phyloP scores from a whole-genome alignment of 768 basidiomycete species.

The Amanita phalloides region DNA sequence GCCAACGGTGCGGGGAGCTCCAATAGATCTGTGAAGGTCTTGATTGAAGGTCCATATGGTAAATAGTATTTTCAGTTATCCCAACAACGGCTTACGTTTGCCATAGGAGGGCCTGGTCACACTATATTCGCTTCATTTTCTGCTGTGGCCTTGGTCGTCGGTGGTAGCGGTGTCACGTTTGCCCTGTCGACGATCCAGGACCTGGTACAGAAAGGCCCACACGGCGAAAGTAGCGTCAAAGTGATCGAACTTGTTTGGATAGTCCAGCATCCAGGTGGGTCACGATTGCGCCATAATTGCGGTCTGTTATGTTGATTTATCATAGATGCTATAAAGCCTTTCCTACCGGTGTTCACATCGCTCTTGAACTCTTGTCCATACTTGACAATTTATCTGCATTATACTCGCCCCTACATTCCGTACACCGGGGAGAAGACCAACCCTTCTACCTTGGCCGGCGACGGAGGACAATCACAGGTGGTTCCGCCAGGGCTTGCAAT shows the following conservation, averaged over 20 bases:
- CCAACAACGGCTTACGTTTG: background rate
- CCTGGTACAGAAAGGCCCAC: slow-evolving; percentile 25
- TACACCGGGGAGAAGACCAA: background rate
- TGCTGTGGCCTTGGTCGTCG: slow-evolving; percentile 39
- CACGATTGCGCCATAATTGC: background rate
- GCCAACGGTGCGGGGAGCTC: background rate
- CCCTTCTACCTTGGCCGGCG: background rate
- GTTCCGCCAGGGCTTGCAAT: background rate
- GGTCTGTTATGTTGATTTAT: background rate
- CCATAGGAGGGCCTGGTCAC: slow-evolving; percentile 29
- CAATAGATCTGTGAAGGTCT: slow-evolving; percentile 18
- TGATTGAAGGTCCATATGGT: slow-evolving; percentile 36
- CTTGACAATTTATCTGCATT: background rate
- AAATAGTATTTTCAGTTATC: background rate
- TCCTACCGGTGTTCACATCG: background rate
- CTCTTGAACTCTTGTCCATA: background rate
- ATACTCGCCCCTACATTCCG: background rate
- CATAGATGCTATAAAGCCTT: background rate
- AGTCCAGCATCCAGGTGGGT: slow-evolving; percentile 21
- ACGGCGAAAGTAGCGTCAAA: slow-evolving; percentile 25
- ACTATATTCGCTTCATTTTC: slow-evolving; percentile 36
- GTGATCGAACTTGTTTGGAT: slow-evolving; percentile 44
- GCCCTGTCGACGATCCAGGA: slow-evolving; percentile 37
- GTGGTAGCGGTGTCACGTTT: slow-evolving; percentile 53
- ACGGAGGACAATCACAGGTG: background rate